Conservation (phyloP, 2,329 filamentous ascomycete genomes). For the Bertia moriformis region DNA sequence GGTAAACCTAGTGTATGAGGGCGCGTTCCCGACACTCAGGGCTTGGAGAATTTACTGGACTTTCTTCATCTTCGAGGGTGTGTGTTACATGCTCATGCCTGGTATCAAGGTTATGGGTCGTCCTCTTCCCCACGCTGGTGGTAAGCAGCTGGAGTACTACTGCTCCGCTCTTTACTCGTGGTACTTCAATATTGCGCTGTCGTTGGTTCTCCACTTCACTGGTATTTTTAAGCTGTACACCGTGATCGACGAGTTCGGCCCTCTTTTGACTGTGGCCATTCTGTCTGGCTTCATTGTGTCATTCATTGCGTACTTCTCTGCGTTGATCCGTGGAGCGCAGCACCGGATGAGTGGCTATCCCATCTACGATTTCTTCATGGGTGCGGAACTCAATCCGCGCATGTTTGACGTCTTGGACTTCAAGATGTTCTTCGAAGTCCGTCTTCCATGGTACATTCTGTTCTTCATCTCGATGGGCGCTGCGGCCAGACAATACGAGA, state of each 20-base stretch:
- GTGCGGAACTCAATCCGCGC: constrained; percentile 71
- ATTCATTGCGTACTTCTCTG: constrained; percentile 53
- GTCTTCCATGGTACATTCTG: constrained; percentile 74
- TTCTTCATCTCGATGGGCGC: constrained; percentile 56
- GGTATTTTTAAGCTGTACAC: constrained; percentile 59
- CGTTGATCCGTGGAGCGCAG: constrained; percentile 43
- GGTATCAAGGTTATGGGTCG: constrained; percentile 56
- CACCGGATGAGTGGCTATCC: constrained; percentile 64
- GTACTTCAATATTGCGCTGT: constrained; percentile 49
- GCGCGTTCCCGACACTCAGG: constrained; percentile 49
- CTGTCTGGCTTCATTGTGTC: constrained; percentile 54
- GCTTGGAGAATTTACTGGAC: constrained; percentile 63
- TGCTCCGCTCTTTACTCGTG: constrained; percentile 57
- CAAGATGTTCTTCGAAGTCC: constrained; percentile 86
- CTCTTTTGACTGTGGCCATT: constrained; percentile 60
- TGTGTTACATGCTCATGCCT: constrained; percentile 52
- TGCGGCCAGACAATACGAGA: constrained; percentile 60
- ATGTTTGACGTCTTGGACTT: constrained; percentile 70
- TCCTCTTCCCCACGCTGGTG: constrained; percentile 48
- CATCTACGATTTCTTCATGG: constrained; percentile 85
- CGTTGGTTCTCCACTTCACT: constrained; percentile 41
- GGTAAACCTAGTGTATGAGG: constrained; percentile 41
- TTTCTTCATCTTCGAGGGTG: constrained; percentile 52
- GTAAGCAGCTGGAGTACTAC: constrained; percentile 56
- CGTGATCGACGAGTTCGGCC: constrained; percentile 59